A percentile compares a stretch with the other conserved stretches of the same genome.
Conservation (phyloP, 2,329 filamentous ascomycete genomes). For the Coleophoma crateriformis region DNA sequence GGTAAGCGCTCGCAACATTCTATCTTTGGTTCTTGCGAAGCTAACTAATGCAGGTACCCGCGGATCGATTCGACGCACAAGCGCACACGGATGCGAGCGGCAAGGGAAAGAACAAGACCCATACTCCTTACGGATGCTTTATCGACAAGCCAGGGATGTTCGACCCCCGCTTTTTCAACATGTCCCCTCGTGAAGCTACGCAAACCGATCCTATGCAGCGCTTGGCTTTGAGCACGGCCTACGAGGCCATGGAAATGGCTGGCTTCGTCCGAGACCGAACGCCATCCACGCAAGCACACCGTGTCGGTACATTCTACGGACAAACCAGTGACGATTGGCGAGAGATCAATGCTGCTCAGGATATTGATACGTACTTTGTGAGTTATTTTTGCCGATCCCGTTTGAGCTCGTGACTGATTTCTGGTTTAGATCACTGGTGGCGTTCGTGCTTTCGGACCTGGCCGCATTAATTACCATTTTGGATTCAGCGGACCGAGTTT, state of each 20-base stretch:
- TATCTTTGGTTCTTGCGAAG: background rate
- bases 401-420: slow-evolving; percentile 44
- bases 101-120: slow-evolving; percentile 70
- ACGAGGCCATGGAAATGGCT: slow-evolving; percentile 75
- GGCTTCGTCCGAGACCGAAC: slow-evolving; percentile 50
- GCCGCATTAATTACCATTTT: slow-evolving; percentile 32
- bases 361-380: slow-evolving; percentile 19
- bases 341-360: slow-evolving; percentile 18
- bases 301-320: slow-evolving; percentile 18
- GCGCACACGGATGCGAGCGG: slow-evolving; percentile 66
- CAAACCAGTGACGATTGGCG: slow-evolving; percentile 17
- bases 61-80: slow-evolving; percentile 65
- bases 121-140: slow-evolving; percentile 71
- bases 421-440: slow-evolving; percentile 23
- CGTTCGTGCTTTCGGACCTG: slow-evolving; percentile 19
- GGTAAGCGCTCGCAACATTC: slow-evolving; percentile 11
- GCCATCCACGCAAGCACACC: slow-evolving; percentile 31
- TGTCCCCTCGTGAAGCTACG: slow-evolving; percentile 73
- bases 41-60: slow-evolving; percentile 36
- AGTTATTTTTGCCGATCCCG: slow-evolving; percentile 40
- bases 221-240: slow-evolving; percentile 67
- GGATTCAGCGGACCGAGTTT: slow-evolving; percentile 32
- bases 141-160: slow-evolving; percentile 67
- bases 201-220: slow-evolving; percentile 78
- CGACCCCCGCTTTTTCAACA: slow-evolving; percentile 77